Base-by-base conservation (phyloP, 768 basidiomycete genomes). In the Tulasnella sp. region DNA sequence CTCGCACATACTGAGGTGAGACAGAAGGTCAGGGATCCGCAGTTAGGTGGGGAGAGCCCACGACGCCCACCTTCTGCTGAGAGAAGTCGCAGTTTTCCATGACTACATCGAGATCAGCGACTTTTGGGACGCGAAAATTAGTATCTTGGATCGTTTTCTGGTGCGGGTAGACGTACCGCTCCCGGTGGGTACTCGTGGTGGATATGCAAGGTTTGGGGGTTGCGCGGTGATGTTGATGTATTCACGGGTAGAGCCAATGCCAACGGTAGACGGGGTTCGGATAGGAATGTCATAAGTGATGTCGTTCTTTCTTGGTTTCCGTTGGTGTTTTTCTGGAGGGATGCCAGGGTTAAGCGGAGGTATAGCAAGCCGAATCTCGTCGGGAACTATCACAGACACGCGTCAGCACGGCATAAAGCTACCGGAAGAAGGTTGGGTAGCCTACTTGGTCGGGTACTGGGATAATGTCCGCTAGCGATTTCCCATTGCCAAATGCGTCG, bases 401-500 rank as follows among this genome's bases (percentile, higher is more conserved):
- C 42, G 40, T 62, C 39, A 44, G 52, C 35, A 11, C 52, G 52
- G 52, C 52, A 59, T 7, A 32, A 12, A n/a, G 39, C 32, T 26
- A 44, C 39, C 66, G 63, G 69, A 74, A 74, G 22, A 8, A 7
- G 32, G 11, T 39, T 40, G 37, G 64, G 34, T 17, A 37, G 70
- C 84, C 78, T 80, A 94, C 95, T 86, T 76, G 84, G 84, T 72
- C 86, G 84, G 69, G 86, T 84, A 80, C 92, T 95, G 9, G 96
- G 96, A 83, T 94, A 94, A 81, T 97, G 95, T 0, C 97, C 97
- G 75, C 92, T 92, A 37, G 87, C 83, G 72, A 98, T 86, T 81
- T 99, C 96, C 95, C 95, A 98, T 74, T 89, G 84, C 95, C 95
- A 98, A 80, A 99, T 92, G 72, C 89, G 85, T 77, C 90, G 91